Conservation (phyloP, 805 yeast species). For the Candida sanyiensis region DNA sequence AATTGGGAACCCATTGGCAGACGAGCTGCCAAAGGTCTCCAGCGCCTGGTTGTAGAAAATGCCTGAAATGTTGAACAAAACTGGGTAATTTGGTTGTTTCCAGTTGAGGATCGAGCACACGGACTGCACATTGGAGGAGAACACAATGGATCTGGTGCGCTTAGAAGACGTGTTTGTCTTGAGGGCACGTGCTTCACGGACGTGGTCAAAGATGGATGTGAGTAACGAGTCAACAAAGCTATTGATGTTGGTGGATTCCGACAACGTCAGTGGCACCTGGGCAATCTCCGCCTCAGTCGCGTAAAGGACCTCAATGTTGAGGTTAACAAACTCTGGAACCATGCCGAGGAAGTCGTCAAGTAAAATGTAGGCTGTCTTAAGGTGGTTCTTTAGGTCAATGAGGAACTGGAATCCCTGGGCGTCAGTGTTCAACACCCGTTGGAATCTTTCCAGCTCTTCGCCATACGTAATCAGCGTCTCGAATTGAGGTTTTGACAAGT, state of each 20-base stretch:
- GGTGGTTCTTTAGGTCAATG: slow-evolving; percentile 8
- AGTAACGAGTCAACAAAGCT: slow-evolving; percentile 70
- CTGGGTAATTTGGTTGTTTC: slow-evolving; percentile 98
- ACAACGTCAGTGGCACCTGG: slow-evolving; percentile 35
- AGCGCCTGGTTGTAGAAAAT: slow-evolving; percentile 31
- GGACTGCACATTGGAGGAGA: slow-evolving; percentile 79
- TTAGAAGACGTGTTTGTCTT: slow-evolving; percentile 22
- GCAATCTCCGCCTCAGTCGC: slow-evolving; percentile 54
- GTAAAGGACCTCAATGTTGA: slow-evolving; percentile 69
- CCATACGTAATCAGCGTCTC: slow-evolving; percentile 27
- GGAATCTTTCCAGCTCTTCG: slow-evolving; percentile 16
- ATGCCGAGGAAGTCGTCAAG: slow-evolving; percentile 51
- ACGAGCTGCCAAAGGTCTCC: slow-evolving; percentile 31
- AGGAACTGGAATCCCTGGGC: slow-evolving; percentile 3
- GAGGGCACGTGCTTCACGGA: slow-evolving; percentile 38
- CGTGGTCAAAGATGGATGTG: slow-evolving; percentile 70
- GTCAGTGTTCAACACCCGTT: background rate
- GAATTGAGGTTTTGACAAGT: slow-evolving; percentile 37
- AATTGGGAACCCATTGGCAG: slow-evolving; percentile 36
- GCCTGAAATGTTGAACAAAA: slow-evolving; percentile 78
- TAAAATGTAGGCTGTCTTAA: slow-evolving; percentile 41
- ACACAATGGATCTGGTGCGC: slow-evolving; percentile 60
- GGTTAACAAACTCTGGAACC: slow-evolving; percentile 54
- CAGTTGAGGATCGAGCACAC: slow-evolving; percentile 94
- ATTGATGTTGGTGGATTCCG: slow-evolving; percentile 51